Conservation (phyloP, 1,139 yeast species). For the Geotrichum fermentans region DNA sequence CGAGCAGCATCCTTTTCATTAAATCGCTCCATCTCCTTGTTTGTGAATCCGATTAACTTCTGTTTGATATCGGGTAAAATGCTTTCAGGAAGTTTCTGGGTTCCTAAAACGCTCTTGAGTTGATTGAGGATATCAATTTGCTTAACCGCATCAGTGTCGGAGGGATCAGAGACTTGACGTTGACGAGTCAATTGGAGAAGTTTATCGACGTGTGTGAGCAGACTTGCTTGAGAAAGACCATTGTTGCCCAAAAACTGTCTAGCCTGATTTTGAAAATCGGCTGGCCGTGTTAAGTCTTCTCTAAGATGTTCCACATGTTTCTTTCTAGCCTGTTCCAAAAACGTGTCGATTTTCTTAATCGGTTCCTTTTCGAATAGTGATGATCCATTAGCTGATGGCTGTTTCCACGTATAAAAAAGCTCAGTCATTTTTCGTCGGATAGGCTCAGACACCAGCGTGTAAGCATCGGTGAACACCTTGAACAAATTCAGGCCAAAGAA, state of each 20-base stretch:
- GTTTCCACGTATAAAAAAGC: constrained; percentile 85
- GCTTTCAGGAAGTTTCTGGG: constrained; percentile 38
- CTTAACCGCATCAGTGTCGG: constrained; percentile 39
- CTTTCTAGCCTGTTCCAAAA: constrained; percentile 54
- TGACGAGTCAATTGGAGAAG: constrained; percentile 40
- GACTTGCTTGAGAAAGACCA: constrained; percentile 30
- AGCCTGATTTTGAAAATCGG: constrained; percentile 8
- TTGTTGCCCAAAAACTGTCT: constrained; percentile 18
- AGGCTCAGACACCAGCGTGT: constrained; percentile 70
- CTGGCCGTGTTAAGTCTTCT: constrained; percentile 18
- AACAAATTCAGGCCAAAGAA: constrained; percentile 64
- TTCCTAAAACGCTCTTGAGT: constrained; percentile 32
- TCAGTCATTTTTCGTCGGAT: constrained; percentile 68
- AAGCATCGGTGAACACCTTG: constrained; percentile 68
- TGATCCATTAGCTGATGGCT: constrained; percentile 39
- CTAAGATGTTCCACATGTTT: constrained; percentile 34
- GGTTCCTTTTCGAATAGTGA: constrained; percentile 64
- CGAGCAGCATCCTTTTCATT: constrained; percentile 10
- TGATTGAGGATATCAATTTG: constrained; percentile 36
- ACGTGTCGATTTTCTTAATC: constrained; percentile 66
- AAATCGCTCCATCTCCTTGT: constrained; percentile 31
- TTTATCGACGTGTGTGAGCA: constrained; percentile 41
- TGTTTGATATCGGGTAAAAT: constrained; percentile 41
- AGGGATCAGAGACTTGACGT: constrained; percentile 38
- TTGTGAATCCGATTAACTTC: constrained; percentile 39